phyloP scores from a whole-genome alignment of 805 yeast genomes.

The Cyberlindnera saturnus region DNA sequence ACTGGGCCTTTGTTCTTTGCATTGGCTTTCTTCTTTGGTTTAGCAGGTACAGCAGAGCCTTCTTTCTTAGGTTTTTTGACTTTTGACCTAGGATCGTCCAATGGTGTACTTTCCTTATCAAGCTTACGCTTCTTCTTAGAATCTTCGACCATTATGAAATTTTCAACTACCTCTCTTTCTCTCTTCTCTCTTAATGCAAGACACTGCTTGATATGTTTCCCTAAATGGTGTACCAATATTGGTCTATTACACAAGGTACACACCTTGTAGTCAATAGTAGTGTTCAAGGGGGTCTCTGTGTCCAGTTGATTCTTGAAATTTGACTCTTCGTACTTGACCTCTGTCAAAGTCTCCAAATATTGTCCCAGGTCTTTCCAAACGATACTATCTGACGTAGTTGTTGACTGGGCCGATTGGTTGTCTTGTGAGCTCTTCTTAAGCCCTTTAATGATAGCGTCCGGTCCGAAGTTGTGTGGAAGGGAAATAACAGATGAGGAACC shows the following conservation, averaged over 20 bases:
- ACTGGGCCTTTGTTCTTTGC: conserved; percentile 74
- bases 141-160: not conserved
- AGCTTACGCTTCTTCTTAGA: conserved; percentile 12
- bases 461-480: conserved; percentile 19
- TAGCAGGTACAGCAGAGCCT: conserved; percentile 9
- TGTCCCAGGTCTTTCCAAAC: conserved; percentile 29
- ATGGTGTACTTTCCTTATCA: conserved; percentile 17
- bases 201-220: conserved; percentile 35
- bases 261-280: conserved; percentile 36
- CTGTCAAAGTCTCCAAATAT: conserved; percentile 23
- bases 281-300: conserved; percentile 29
- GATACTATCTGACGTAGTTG: conserved; percentile 7
- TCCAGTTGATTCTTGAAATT: conserved; percentile 18
- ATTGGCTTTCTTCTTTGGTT: conserved; percentile 36
- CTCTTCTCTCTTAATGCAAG: conserved; percentile 26
- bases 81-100: conserved; percentile 7
- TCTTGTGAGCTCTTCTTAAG: conserved; percentile 6
- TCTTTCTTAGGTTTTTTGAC: conserved; percentile 19
- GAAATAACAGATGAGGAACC: conserved; percentile 11
- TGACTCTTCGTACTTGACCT: conserved; percentile 5
- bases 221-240: conserved; percentile 30
- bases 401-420: not conserved
- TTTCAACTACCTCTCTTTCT: conserved; percentile 4
- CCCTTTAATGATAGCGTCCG: conserved; percentile 23
- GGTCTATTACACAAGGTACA: conserved; percentile 45